Conservation (phyloP, 140 eudicot genomes). For the Oenanthe javanica region DNA sequence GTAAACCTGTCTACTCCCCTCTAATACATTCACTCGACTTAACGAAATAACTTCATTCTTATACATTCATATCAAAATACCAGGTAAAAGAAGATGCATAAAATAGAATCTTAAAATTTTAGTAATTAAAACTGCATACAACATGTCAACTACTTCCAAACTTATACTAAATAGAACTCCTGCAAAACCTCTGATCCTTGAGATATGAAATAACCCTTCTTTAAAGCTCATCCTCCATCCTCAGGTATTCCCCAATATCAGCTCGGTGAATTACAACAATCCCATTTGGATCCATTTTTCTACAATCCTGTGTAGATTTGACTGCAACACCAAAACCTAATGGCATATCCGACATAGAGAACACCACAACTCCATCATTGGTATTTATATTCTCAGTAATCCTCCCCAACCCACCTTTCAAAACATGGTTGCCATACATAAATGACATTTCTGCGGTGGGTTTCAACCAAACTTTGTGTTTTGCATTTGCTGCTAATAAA, state of each 20-base stretch:
- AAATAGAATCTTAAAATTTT: not conserved
- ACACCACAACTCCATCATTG: slow-evolving; percentile 82
- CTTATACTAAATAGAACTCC: not conserved
- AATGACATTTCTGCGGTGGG: slow-evolving; percentile 87
- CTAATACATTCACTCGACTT: not conserved
- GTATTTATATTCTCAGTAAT: slow-evolving; percentile 68
- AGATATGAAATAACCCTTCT: not conserved
- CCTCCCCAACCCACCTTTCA: slow-evolving; percentile 90
- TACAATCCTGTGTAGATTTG: slow-evolving; percentile 61
- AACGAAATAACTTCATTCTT: not conserved
- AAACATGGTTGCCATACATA: slow-evolving; percentile 72
- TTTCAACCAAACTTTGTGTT: slow-evolving; percentile 91
- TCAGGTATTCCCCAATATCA: slow-evolving; percentile 88
- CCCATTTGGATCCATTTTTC: slow-evolving; percentile 91
- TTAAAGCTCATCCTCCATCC: slow-evolving; percentile 88
- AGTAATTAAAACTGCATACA: not conserved
- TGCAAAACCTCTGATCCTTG: not conserved
- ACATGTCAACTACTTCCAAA: not conserved
- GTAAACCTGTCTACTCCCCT: not conserved
- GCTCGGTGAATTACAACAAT: slow-evolving; percentile 77
- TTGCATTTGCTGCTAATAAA: slow-evolving; percentile 60
- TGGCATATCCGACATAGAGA: slow-evolving; percentile 85
- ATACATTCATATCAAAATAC: not conserved
- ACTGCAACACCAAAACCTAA: slow-evolving; percentile 90
- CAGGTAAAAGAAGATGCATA: not conserved